Conservation (phyloP, 2,329 filamentous ascomycete genomes). For the Fusarium virguliforme region DNA sequence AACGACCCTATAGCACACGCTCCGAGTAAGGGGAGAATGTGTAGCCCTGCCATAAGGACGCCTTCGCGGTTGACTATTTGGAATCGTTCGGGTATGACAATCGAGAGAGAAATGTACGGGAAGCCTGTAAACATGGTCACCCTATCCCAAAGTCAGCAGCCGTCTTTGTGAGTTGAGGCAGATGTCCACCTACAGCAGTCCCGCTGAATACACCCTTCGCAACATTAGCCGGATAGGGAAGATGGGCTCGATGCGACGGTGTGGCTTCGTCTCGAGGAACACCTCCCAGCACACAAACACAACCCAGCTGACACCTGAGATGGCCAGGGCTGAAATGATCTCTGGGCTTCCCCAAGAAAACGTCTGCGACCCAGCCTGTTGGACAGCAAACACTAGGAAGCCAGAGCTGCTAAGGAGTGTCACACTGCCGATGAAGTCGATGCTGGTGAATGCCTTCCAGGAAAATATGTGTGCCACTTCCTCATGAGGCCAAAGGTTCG, state of each 20-base stretch:
- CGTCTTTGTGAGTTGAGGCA: background rate
- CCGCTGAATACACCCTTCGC: slow-evolving; percentile 67
- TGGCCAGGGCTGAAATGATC: slow-evolving; percentile 65
- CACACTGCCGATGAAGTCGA: slow-evolving; percentile 69
- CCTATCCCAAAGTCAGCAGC: slow-evolving; percentile 54
- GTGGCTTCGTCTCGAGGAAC: slow-evolving; percentile 58
- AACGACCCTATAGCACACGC: slow-evolving; percentile 72
- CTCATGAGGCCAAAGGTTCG: slow-evolving; percentile 63
- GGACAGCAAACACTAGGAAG: slow-evolving; percentile 70
- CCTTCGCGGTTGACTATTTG: slow-evolving; percentile 71
- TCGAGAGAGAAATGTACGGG: slow-evolving; percentile 71
- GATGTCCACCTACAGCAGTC: slow-evolving; percentile 62
- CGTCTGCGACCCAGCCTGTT: slow-evolving; percentile 69
- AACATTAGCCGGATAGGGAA: slow-evolving; percentile 67
- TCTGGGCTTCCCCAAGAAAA: slow-evolving; percentile 67
- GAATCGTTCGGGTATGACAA: slow-evolving; percentile 73
- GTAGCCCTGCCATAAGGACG: slow-evolving; percentile 69
- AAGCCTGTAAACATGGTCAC: slow-evolving; percentile 72
- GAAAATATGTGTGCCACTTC: slow-evolving; percentile 57
- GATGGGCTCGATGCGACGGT: slow-evolving; percentile 66
- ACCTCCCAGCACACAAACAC: slow-evolving; percentile 69
- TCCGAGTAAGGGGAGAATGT: slow-evolving; percentile 72
- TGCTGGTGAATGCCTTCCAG: slow-evolving; percentile 61
- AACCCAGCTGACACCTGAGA: slow-evolving; percentile 65
- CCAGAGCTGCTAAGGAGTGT: slow-evolving; percentile 68